Base-by-base conservation (phyloP, 1,284 basidiomycete species). In the Takashimella tepidaria region DNA sequence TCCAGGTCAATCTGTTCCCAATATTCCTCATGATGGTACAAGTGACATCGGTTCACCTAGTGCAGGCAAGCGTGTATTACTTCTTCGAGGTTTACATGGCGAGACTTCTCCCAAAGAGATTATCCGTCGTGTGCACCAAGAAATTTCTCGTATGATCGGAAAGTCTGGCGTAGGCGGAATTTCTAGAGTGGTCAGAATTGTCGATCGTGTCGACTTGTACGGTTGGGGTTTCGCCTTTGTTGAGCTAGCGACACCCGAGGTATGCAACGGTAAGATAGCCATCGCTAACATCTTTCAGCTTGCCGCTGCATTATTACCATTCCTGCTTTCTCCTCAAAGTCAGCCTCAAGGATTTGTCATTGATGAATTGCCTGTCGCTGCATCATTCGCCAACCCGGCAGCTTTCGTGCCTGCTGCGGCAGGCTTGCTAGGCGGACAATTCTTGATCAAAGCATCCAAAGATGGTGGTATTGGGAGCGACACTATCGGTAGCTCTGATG, bases 221-320 rank as follows among this genome's bases (percentile, higher is more conserved):
- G 89, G 88, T 67, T 92, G 89, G 81, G 89, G 92, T 13, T 93
- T 92, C 70, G 85, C 88, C 0, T 97, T 97, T 68, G 87, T 93
- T 12, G 90, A 96, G 68, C 89, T 95, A 64, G 79, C 87, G 25
- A 88, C 92, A 59, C 74, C 85, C 5, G 83, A 86, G 79, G 91
- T 92, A 74, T 60, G 78, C 68, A 49, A 46, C 19, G 12, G 41
- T 21, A 11, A 13, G 41, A 41, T 41, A n/a, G 25, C 43, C 13
- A 48, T 23, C 21, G 37, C 54, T 64, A 3, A 49, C 88, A 86
- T 82, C n/a, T n/a, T n/a, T n/a, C 83, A 49, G 86, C 88, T 50
- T 6, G 76, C 76, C 0, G 80, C 86, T 2, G 78, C 82, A 1
- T 83, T 91, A 13, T 78, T 95, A 5, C 87, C 85, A 4, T 84